Base-by-base conservation (phyloP, 2,329 filamentous ascomycete genomes). In the Alternaria gaisen region DNA sequence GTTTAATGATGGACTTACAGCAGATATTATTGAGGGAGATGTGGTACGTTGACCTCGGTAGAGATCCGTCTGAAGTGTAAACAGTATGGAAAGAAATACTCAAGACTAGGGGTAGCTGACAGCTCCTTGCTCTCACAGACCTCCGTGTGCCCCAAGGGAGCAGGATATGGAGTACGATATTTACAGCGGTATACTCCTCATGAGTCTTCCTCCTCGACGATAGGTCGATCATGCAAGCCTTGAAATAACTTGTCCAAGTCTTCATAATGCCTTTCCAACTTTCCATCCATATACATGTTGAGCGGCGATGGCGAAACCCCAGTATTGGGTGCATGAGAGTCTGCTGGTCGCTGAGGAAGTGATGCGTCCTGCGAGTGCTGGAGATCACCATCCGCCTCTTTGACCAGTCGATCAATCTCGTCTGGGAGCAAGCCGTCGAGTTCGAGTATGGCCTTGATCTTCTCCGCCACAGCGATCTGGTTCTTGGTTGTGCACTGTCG, bases 371-470 rank as follows among this genome's bases (percentile, higher is more conserved):
- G 28, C 7, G 44, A 12, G 9, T 9, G 28, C 28, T 48, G n/a
- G 0, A 48, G 0, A 22, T 48, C 28, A 0, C 14, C 12, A 14
- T 34, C 44, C 7, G 28, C 44, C 28, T 34, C 44, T 32, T 34
- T 12, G 5, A n/a, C 1, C 30, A 22, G 18, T 22, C 2, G 44
- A 16, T 48, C 12, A 2, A 34, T 34, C 18, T 48, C 44, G 7
- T 48, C n/a, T 5, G 44, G 44, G 3, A 48, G 5, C 18, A 48
- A 48, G 28, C 28, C 44, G 11, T 48, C 44, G 28, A 28, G 44
- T 32, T 48, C 28, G 28, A 48, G 44, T 16, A 48, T 48, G n/a
- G 18, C 44, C 11, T 34, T 22, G 44, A 48, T 48, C 44, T 48
- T 48, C 44, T 34, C 44, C 44, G 18, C 44, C 18, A 48, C 28